Percentiles rank a stretch among this genome's conserved stretches.
Evolutionary conservation across 345 rosid species (phyloP).

Genomic region (Hypericum perforatum): DNA sequence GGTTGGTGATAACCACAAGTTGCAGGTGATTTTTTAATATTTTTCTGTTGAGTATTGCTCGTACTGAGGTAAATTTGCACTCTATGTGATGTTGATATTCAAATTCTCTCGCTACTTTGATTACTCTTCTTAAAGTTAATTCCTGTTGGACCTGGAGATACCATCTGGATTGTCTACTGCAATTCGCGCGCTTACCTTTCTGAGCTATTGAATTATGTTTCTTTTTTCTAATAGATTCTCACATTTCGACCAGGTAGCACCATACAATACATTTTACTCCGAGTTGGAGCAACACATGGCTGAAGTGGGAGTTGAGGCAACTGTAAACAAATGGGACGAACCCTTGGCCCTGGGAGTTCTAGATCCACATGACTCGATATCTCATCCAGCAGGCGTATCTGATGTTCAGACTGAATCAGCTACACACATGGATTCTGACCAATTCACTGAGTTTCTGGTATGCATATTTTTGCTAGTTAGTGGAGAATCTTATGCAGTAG

Average conservation of each 20-base stretch:
- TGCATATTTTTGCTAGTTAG: neutral
- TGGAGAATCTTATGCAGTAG: too few relatives aligned
- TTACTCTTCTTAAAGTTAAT: too few relatives aligned
- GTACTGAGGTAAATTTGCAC: too few relatives aligned
- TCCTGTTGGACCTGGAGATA: too few relatives aligned
- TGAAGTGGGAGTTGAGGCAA: conserved; percentile 72
- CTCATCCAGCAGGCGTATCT: conserved; percentile 97
- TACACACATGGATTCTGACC: conserved; percentile 73
- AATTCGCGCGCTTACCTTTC: too few relatives aligned
- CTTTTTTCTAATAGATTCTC: neutral
- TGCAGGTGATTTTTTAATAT: conserved; percentile 51
- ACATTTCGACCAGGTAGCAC: conserved; percentile 64
- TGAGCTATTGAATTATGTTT: too few relatives aligned
- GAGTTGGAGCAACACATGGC: conserved; percentile 88
- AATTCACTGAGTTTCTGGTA: conserved; percentile 88
- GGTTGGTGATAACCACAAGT: conserved; percentile 94
- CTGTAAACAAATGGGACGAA: conserved; percentile 83
- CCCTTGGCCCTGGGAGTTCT: conserved; percentile 73
- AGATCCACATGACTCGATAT: conserved; percentile 91
- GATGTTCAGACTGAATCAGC: conserved; percentile 92
- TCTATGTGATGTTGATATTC: too few relatives aligned
- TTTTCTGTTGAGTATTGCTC: neutral
- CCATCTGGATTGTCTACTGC: too few relatives aligned
- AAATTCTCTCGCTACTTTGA: too few relatives aligned
- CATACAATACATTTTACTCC: conserved; percentile 84